A percentile compares a stretch with the other conserved stretches of the same genome.
Evolutionary conservation across 306 rosid species (phyloP).

Genomic region (Cucurbita pepo): DNA sequence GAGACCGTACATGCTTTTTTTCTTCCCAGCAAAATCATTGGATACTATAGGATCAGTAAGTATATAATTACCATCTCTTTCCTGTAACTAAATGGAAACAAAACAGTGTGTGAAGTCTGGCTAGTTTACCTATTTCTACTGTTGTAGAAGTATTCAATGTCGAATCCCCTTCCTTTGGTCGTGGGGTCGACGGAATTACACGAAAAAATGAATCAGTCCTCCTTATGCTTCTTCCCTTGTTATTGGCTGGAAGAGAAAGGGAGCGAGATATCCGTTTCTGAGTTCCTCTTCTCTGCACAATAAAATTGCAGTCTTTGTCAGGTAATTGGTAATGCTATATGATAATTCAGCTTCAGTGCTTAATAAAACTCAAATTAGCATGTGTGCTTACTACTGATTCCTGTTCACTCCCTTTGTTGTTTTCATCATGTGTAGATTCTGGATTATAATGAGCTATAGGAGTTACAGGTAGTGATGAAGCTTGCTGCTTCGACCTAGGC

Average conservation of each 20-base stretch:
- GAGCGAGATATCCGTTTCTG: slow-evolving; percentile 60
- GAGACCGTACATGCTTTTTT: background rate
- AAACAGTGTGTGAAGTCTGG: background rate
- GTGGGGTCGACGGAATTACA: slow-evolving; percentile 80
- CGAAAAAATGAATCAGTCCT: slow-evolving; percentile 72
- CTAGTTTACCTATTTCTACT: slow-evolving; percentile 41
- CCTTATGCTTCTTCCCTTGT: slow-evolving; percentile 33
- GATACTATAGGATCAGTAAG: background rate
- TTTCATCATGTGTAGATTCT: slow-evolving; percentile 45
- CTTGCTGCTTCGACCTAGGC: slow-evolving; percentile 55
- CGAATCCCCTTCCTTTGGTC: slow-evolving; percentile 29
- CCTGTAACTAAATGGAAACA: background rate
- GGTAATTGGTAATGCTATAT: background rate
- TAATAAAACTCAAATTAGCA: background rate
- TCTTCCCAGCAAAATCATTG: background rate
- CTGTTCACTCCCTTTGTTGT: slow-evolving; percentile 28
- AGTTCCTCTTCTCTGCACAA: slow-evolving; percentile 41
- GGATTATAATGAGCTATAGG: slow-evolving; percentile 36
- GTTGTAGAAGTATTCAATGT: slow-evolving; percentile 23
- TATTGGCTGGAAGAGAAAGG: slow-evolving; percentile 59
- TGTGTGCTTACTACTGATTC: slow-evolving; percentile 37
- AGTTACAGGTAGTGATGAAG: slow-evolving; percentile 81
- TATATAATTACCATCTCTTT: background rate
- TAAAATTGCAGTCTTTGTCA: background rate
- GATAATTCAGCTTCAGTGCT: background rate